Conservation (phyloP, 495 filamentous ascomycete genomes). For the Xylaria bambusicola region DNA sequence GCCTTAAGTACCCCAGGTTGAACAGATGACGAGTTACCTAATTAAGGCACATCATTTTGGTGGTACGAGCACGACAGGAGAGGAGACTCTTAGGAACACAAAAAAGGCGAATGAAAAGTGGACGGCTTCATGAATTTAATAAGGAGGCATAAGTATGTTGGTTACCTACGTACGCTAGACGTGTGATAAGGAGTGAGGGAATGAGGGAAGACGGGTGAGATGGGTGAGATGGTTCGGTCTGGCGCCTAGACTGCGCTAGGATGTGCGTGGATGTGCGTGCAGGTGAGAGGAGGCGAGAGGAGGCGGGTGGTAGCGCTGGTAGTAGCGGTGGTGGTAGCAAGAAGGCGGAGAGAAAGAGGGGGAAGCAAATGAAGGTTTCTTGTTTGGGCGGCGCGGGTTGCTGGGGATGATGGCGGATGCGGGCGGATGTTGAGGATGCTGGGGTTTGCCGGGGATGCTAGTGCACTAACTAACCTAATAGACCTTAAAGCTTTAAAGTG, state of each 20-base stretch:
- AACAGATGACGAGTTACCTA: neutral
- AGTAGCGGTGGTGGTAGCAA: neutral
- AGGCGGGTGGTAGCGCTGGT: neutral
- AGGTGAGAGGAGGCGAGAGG: neutral
- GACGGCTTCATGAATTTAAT: conserved; percentile 10
- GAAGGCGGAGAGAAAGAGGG: conserved; percentile 15
- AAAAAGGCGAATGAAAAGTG: conserved; percentile 4
- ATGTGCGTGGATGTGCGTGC: neutral
- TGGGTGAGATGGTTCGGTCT: conserved; percentile 7
- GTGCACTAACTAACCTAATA: too few species aligned
- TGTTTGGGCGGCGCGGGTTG: neutral
- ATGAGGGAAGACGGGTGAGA: neutral
- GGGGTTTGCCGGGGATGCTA: neutral
- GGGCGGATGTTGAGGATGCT: neutral
- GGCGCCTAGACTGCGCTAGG: neutral
- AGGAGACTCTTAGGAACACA: neutral
- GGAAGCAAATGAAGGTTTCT: conserved; percentile 11
- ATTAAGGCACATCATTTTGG: neutral
- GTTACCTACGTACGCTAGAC: conserved; percentile 11
- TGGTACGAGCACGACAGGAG: neutral
- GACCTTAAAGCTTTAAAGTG: too few species aligned
- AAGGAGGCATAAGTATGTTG: conserved; percentile 12
- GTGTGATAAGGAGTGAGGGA: conserved; percentile 1
- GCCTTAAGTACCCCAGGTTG: conserved; percentile 6
- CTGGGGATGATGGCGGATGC: too few species aligned